phyloP scores from a whole-genome alignment of 2,329 filamentous ascomycete genomes.

The Rhytidhysteron rufulum region DNA sequence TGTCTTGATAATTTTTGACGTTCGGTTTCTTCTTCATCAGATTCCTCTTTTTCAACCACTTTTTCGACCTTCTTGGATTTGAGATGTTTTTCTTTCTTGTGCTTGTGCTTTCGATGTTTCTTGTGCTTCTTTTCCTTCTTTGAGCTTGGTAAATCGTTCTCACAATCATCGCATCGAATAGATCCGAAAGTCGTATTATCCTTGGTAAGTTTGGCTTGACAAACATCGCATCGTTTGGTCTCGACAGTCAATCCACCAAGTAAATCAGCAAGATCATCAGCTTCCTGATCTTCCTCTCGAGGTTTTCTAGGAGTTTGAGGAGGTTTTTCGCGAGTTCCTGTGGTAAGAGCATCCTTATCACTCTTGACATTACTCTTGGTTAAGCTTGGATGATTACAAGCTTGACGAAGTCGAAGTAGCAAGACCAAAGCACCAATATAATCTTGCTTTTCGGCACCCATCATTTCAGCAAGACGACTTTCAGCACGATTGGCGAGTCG shows the following conservation, averaged over 20 bases:
- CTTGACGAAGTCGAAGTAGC: constrained; percentile 83
- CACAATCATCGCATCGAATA: constrained; percentile 69
- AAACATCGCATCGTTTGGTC: constrained; percentile 78
- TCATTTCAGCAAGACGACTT: constrained; percentile 82
- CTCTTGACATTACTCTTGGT: constrained; percentile 80
- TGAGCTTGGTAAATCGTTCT: constrained; percentile 63
- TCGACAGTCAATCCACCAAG: constrained; percentile 79
- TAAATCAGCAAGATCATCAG: constrained; percentile 81
- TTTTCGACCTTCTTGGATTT: constrained; percentile 27
- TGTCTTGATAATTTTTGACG: constrained; percentile 22
- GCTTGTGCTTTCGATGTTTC: constrained; percentile 44
- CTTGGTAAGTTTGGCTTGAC: constrained; percentile 63
- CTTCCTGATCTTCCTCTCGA: constrained; percentile 55
- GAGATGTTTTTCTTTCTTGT: constrained; percentile 19
- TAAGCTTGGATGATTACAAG: constrained; percentile 89
- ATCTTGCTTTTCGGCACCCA: constrained; percentile 72
- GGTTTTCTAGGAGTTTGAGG: constrained; percentile 35
- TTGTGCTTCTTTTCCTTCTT: constrained; percentile 38
- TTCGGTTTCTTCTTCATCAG: constrained; percentile 12
- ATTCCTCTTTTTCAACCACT: constrained; percentile 21
- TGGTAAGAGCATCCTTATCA: constrained; percentile 79
- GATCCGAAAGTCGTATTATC: constrained; percentile 52
- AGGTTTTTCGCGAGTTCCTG: constrained; percentile 47
- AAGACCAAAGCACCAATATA: constrained; percentile 93
- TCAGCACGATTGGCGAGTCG: constrained; percentile 80